A percentile compares a stretch with the other conserved stretches of the same genome.
These are phyloP conservation scores for Hemileccinum impolitum DNA, from an alignment of 768 basidiomycete species.

Conservation along the genomic window DNA sequence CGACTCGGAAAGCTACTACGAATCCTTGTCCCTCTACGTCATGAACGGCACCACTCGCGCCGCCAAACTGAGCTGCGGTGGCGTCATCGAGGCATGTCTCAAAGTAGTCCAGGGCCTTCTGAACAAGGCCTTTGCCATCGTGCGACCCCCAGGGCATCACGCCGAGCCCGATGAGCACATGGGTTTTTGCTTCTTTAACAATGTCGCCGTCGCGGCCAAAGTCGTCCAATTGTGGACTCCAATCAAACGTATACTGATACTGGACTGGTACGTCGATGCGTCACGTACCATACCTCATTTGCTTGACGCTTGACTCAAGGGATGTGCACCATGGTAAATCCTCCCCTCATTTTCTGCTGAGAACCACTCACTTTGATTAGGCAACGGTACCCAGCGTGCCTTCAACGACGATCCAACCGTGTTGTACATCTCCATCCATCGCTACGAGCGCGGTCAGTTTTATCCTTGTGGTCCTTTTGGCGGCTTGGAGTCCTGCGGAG, in stretches of 20 bases:
- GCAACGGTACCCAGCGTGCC: slow-evolving; percentile 95
- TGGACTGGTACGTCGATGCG: slow-evolving; percentile 80
- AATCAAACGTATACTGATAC: slow-evolving; percentile 80
- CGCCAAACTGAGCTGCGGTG: slow-evolving; percentile 88
- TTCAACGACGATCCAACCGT: slow-evolving; percentile 92
- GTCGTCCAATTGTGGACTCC: slow-evolving; percentile 70
- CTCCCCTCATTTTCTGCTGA: not conserved
- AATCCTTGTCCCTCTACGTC: slow-evolving; percentile 89
- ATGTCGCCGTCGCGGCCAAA: slow-evolving; percentile 88
- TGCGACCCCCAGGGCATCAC: slow-evolving; percentile 96
- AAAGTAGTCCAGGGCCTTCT: slow-evolving; percentile 80
- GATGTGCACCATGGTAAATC: slow-evolving; percentile 87
- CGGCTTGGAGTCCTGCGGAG: slow-evolving; percentile 79
- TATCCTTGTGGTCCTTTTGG: slow-evolving; percentile 95
- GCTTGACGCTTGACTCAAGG: slow-evolving; percentile 44
- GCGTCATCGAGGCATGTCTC: slow-evolving; percentile 86
- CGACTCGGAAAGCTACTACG: slow-evolving; percentile 80
- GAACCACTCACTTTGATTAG: slow-evolving; percentile 38
- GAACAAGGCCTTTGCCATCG: slow-evolving; percentile 89
- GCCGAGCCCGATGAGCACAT: slow-evolving; percentile 97
- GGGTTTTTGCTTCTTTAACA: slow-evolving; percentile 99
- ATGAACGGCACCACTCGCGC: slow-evolving; percentile 79
- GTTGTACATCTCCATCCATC: slow-evolving; percentile 92
- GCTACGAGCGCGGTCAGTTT: slow-evolving; percentile 87
- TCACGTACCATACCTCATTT: not conserved